Conservation (phyloP, 2,329 filamentous ascomycete genomes). For the Colletotrichum trifolii region DNA sequence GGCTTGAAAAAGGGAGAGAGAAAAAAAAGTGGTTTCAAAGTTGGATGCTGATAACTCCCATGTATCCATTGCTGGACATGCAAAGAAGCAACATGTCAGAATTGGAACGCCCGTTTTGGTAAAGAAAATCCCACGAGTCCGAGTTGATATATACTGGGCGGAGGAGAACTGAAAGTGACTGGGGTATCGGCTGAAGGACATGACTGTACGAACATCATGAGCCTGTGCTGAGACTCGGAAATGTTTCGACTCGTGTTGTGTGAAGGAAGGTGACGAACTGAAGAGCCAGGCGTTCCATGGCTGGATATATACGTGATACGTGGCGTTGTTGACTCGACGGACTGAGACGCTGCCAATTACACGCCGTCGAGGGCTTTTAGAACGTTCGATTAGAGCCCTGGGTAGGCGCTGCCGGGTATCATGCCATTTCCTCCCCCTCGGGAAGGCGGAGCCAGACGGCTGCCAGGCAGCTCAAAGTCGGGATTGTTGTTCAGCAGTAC, state of each 20-base stretch:
- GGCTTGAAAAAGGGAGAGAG: background rate
- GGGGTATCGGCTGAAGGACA: constrained; percentile 36
- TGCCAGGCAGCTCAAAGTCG: constrained; percentile 79
- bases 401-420: constrained; percentile 66
- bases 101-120: constrained; percentile 29
- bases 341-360: constrained; percentile 26
- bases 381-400: constrained; percentile 45
- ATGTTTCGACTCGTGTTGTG: constrained; percentile 26
- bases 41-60: constrained; percentile 11
- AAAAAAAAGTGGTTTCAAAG: constrained; percentile 11
- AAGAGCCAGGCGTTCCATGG: constrained; percentile 29
- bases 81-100: constrained; percentile 27
- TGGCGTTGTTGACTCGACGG: constrained; percentile 29
- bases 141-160: constrained; percentile 34
- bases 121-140: constrained; percentile 29
- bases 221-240: constrained; percentile 30
- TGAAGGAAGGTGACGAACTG: constrained; percentile 33
- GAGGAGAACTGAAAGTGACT: constrained; percentile 27
- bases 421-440: constrained; percentile 53
- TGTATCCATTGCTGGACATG: constrained; percentile 28
- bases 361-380: constrained; percentile 7
- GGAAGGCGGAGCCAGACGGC: constrained; percentile 44
- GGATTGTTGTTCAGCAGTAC: constrained; percentile 83
- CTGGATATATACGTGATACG: constrained; percentile 34
- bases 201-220: constrained; percentile 33